Evolutionary conservation across 345 rosid genomes (phyloP).

Genomic region (Arabidopsis thaliana): DNA sequence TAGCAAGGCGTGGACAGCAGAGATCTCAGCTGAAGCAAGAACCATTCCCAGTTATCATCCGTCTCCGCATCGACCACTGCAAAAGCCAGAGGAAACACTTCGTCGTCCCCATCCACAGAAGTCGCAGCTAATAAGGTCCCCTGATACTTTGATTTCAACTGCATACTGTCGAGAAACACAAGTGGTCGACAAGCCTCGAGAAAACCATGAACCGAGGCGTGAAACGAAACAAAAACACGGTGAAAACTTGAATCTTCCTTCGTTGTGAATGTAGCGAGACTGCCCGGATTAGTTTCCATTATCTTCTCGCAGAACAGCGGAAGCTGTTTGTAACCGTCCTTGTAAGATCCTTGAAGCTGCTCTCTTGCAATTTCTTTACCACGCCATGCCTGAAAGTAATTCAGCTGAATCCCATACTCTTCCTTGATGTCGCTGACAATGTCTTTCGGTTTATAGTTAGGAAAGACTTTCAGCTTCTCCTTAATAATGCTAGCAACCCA

Average conservation of each 20-base stretch:
- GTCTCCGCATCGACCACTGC: conserved; percentile 85
- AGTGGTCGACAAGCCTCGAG: conserved; percentile 85
- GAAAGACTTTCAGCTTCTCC: conserved; percentile 82
- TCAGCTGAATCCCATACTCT: conserved; percentile 86
- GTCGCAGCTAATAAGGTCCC: conserved; percentile 86
- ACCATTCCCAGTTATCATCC: conserved; percentile 91
- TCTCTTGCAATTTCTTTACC: conserved; percentile 97
- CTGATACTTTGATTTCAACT: conserved; percentile 88
- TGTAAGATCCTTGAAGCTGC: conserved; percentile 95
- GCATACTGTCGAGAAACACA: conserved; percentile 85
- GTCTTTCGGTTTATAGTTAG: conserved; percentile 92
- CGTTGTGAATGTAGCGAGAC: conserved; percentile 77
- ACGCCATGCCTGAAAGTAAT: conserved; percentile 96
- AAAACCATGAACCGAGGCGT: conserved; percentile 79
- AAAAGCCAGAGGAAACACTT: conserved; percentile 84
- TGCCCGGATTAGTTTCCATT: conserved; percentile 85
- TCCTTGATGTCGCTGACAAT: conserved; percentile 83
- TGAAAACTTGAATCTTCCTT: conserved; percentile 96
- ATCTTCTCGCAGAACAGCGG: conserved; percentile 84
- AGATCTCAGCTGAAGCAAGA: conserved; percentile 74
- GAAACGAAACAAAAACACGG: conserved; percentile 86
- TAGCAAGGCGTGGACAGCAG: conserved; percentile 64
- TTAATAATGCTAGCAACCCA: conserved; percentile 97
- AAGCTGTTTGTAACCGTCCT: conserved; percentile 83
- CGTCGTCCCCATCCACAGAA: conserved; percentile 84